Evolutionary conservation across 768 basidiomycete species (phyloP), one percentile per base, ranked within the genome.

Genomic region (Boletus pseudopeckii): DNA sequence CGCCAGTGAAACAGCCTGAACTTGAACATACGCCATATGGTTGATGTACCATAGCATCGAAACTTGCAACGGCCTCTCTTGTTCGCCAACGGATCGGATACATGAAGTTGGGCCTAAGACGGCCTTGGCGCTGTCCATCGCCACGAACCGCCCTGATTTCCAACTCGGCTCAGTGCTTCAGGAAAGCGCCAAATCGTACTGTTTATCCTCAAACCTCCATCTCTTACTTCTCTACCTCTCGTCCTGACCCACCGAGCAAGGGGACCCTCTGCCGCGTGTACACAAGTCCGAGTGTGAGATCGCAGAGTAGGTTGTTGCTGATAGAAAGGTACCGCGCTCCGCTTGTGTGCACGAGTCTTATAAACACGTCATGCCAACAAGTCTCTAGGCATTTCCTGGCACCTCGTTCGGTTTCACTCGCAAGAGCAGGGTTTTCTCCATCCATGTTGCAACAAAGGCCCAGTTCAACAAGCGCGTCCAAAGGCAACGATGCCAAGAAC

Each of bases 401-500:
- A 28, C 28, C 43, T 34, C 43, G 30, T 45, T 45, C 36, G 13
- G 34, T 38, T 45, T 28, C 34, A 6, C 24, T 43, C 32, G 28
- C 49, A 33, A 45, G 44, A 34, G 7, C 43, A 44, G 24, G 40
- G 32, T 28, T 26, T 26, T 36, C 39, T 30, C 46, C 34, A 20
- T 15, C 43, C 53, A 72, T 72, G 71, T 56, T 46, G 14, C 61
- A 59, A 20, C 58, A 51, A 50, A 50, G 63, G 26, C 26, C 46
- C 36, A 53, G 45, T 30, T 70, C 68, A 14, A 64, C 61, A 1
- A 48, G 24, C 46, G 24, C 57, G 41, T 28, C 59, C 34, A 58
- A 65, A 24, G n/a, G 45, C 14, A 52, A 62, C 57, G 54, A 71
- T 50, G 65, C 72, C 20, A 66, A 71, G 53, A 65, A 66, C 32